Evolutionary conservation across 176 grass and related monocot genomes (phyloP).

Genomic region (Zoysia japonica): DNA sequence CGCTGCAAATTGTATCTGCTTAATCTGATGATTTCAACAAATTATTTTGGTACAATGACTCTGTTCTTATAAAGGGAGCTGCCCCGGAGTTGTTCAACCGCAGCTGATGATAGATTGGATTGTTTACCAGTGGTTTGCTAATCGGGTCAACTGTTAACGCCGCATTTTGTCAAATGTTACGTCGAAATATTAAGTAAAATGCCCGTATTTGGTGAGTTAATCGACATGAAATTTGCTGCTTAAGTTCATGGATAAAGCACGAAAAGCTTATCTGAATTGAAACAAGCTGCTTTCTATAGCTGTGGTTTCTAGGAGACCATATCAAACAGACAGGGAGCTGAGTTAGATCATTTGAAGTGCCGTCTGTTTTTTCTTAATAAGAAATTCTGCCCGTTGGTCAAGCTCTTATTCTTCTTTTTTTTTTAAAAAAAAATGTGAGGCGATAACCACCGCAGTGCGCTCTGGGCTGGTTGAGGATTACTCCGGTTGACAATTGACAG

Average conservation of each 20-base stretch:
- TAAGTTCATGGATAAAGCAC: neutral
- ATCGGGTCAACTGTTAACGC: neutral
- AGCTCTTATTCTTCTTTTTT: neutral
- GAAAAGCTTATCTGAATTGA: neutral
- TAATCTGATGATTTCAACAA: neutral
- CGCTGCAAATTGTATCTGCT: constrained; percentile 2
- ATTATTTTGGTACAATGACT: neutral
- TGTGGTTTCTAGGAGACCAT: neutral
- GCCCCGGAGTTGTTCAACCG: constrained; percentile 6
- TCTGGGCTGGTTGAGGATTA: neutral
- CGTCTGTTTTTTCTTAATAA: neutral
- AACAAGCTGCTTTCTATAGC: neutral
- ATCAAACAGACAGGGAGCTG: neutral
- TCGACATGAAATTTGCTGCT: neutral
- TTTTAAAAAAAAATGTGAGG: neutral
- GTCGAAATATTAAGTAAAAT: no score
- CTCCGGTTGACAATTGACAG: neutral
- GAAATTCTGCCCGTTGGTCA: neutral
- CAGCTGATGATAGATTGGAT: neutral
- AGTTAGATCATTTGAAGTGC: neutral
- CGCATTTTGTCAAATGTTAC: neutral
- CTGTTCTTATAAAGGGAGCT: neutral
- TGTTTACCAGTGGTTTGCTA: neutral
- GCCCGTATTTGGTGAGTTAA: neutral
- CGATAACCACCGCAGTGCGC: neutral